phyloP scores from a whole-genome alignment of 768 basidiomycete genomes.

The Terana coerulea region DNA sequence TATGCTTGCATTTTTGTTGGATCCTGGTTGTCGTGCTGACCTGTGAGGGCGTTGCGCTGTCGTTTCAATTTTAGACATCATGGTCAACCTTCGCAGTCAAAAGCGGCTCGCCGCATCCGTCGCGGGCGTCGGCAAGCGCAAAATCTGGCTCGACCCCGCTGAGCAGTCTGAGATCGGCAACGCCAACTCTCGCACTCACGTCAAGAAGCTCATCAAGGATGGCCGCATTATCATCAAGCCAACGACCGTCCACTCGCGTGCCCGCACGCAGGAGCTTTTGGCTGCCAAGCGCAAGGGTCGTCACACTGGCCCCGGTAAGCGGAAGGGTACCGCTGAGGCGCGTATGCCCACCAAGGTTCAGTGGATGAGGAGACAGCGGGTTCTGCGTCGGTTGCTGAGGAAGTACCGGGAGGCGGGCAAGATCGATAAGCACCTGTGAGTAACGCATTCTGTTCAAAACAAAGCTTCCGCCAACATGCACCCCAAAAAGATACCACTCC shows the following conservation, averaged over 20 bases:
- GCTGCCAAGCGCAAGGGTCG: conserved; percentile 98
- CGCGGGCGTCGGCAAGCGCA: conserved; percentile 92
- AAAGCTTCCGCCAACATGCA: conserved; percentile 1
- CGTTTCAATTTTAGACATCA: conserved; percentile 26
- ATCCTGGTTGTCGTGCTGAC: neutral
- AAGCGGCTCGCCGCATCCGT: conserved; percentile 98
- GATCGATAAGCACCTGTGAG: conserved; percentile 99
- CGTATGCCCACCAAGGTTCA: conserved; percentile 97
- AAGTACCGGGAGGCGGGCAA: conserved; percentile 99
- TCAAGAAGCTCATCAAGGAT: conserved; percentile 98
- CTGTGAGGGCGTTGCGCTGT: neutral
- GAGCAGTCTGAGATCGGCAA: conserved; percentile 98
- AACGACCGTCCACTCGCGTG: conserved; percentile 93
- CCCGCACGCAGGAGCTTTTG: conserved; percentile 86
- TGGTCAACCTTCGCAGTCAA: conserved; percentile 98
- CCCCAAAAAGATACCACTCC: conserved; percentile 84
- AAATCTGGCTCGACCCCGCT: conserved; percentile 98
- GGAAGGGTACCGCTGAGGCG: conserved; percentile 98
- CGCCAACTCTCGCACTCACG: conserved; percentile 98
- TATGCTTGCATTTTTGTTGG: neutral
- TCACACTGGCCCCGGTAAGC: conserved; percentile 97
- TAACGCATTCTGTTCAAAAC: conserved; percentile 20
- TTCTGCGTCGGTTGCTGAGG: conserved; percentile 88
- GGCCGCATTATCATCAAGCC: conserved; percentile 90
- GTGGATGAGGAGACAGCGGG: conserved; percentile 99